A percentile compares a stretch with the other conserved stretches of the same genome.
Conservation (phyloP, 164 flowering plant genomes). For the Cinnamomum micranthum region DNA sequence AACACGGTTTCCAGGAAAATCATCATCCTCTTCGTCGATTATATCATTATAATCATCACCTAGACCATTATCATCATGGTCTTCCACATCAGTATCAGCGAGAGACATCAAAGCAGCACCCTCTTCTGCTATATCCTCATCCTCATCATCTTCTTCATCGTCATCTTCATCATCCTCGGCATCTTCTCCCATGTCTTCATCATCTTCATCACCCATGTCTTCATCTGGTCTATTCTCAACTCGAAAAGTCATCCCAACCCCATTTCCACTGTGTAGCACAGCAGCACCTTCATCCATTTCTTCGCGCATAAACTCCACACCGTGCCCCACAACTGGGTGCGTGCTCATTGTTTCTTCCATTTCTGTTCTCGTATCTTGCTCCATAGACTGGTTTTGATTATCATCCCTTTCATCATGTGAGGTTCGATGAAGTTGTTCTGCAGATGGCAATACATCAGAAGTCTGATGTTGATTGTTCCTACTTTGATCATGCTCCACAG, state of each 20-base stretch:
- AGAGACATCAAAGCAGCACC: slow-evolving; percentile 82
- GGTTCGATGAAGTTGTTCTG: slow-evolving; percentile 34
- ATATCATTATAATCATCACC: slow-evolving; percentile 86
- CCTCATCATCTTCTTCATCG: slow-evolving; percentile 42
- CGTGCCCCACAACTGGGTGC: slow-evolving; percentile 41
- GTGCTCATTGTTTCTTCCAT: slow-evolving; percentile 37
- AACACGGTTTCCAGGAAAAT: slow-evolving; percentile 80
- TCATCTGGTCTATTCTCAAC: slow-evolving; percentile 70
- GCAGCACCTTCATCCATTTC: slow-evolving; percentile 62
- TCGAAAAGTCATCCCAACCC: slow-evolving; percentile 66
- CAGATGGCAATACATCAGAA: slow-evolving; percentile 28
- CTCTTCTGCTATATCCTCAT: slow-evolving; percentile 86
- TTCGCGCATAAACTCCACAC: slow-evolving; percentile 63
- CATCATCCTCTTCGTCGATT: slow-evolving; percentile 91
- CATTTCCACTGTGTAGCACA: slow-evolving; percentile 36
- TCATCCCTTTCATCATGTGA: slow-evolving; percentile 35
- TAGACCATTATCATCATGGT: slow-evolving; percentile 84
- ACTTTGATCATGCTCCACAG: slow-evolving; percentile 34
- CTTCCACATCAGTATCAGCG: slow-evolving; percentile 94
- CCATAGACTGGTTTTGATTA: slow-evolving; percentile 33
- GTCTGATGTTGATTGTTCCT: slow-evolving; percentile 30
- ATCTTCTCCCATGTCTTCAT: slow-evolving; percentile 80
- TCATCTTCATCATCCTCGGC: slow-evolving; percentile 74
- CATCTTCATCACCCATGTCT: slow-evolving; percentile 85
- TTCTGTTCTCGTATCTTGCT: slow-evolving; percentile 60